Base-by-base conservation (phyloP, 495 filamentous ascomycete genomes). In the Neurospora sp. region DNA sequence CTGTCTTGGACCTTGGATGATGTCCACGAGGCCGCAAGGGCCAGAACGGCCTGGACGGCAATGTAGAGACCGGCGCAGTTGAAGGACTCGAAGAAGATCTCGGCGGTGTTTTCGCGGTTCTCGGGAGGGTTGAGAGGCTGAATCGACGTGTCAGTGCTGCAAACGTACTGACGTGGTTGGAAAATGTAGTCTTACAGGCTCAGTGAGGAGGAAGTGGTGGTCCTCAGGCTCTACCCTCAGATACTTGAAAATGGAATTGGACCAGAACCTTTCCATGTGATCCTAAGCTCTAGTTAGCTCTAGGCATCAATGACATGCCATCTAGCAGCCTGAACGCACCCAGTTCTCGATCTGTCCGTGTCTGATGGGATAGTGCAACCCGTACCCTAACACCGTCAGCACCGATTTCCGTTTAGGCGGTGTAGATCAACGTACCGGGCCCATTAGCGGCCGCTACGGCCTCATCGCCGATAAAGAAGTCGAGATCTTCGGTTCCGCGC, bases 11-110 rank as follows among this genome's bases (percentile, higher is more conserved):
- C 95, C 87, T 98, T 99, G 34, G 94, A 95, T 48, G 93, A 97
- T 31, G 96, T 98, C 96, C 96, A 99, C 19, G 95, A 98, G 8
- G 96, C 96, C 39, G 96, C 96, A 40, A 99, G 89, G 17, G 96
- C 96, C 70, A 99, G 90, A 28, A 99, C 96, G 17, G 96, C 96
- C 84, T 99, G 96, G 11, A 99, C 96, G 54, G 96, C 96, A 78
- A 99, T 99, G 84, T 99, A 99, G 45, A 99, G 91, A 82, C 96
- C 96, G 72, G 96, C 94, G 84, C 96, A 98, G 82, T 99, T 99
- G 86, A 98, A 99, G 21, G 95, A 97, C 80, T 99, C 96, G 85
- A 99, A 99, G 92, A 99, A 97, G 83, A 99, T 98, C 82, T 99
- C 96, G 82, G 96, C 96, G 28, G 96, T 98, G 82, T 98, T 98